Conservation (phyloP, 208 protist genomes). For the Trypanosomatidae sp. region DNA sequence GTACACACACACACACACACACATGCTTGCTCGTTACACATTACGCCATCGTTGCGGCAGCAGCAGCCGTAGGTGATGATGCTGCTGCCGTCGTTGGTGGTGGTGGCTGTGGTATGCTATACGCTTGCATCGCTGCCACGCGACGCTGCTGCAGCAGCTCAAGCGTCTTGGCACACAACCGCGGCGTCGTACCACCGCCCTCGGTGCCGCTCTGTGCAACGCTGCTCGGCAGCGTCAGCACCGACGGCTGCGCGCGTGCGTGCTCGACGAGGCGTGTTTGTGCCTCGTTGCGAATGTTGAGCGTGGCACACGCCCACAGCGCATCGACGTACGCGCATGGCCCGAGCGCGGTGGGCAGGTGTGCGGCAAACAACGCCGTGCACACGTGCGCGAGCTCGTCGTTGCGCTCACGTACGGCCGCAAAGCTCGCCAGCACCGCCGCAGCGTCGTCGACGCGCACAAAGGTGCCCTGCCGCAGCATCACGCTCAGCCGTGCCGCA, state of each 20-base stretch:
- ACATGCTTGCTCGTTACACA: too few species aligned
- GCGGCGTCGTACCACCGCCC: neutral
- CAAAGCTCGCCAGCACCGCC: conserved; percentile 68
- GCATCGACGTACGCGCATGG: conserved; percentile 30
- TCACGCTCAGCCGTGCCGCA: conserved; percentile 40
- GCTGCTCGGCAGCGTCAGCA: conserved; percentile 8
- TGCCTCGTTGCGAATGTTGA: conserved; percentile 76
- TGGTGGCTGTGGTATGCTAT: conserved; percentile 2
- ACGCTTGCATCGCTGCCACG: neutral
- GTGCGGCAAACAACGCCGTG: conserved; percentile 36
- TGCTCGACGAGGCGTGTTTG: conserved; percentile 48
- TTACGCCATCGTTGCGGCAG: too few species aligned
- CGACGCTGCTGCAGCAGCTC: conserved; percentile 23
- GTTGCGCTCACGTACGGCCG: conserved; percentile 73
- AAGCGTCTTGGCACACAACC: conserved; percentile 5
- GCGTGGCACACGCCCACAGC: conserved; percentile 56
- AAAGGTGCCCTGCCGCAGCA: conserved; percentile 41
- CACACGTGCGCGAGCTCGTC: conserved; percentile 75
- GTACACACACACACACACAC: too few species aligned
- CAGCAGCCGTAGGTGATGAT: too few species aligned
- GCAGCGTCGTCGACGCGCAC: conserved; percentile 52
- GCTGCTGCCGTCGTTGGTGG: too few species aligned
- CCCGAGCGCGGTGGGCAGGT: conserved; percentile 21
- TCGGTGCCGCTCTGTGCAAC: neutral
- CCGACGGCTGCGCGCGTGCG: conserved; percentile 12